These are phyloP conservation scores for Fistulina hepatica DNA, from an alignment of 1,284 basidiomycete species.

Conservation along the genomic window DNA sequence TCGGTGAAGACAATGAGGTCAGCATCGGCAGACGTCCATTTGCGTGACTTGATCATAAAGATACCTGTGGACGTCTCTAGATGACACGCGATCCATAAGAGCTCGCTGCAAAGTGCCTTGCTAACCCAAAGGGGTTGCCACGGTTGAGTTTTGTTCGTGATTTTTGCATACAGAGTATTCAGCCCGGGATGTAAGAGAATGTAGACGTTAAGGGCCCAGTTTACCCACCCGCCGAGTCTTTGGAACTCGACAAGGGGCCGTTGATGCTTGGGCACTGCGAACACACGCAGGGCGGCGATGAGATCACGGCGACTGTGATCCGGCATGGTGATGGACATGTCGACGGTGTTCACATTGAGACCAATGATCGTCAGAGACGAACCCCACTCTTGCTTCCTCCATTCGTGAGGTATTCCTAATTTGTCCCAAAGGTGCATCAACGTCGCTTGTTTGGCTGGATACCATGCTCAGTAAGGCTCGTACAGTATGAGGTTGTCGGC, in stretches of 20 bases:
- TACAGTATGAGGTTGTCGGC: slow-evolving; percentile 16
- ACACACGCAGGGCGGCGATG: slow-evolving; percentile 8
- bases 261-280: slow-evolving; percentile 10
- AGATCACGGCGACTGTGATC: slow-evolving; percentile 8
- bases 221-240: slow-evolving; percentile 20
- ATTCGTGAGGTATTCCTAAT: slow-evolving; percentile 22
- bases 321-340: slow-evolving; percentile 18
- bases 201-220: slow-evolving; percentile 25
- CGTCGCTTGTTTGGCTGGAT: slow-evolving; percentile 18
- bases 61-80: slow-evolving; percentile 21
- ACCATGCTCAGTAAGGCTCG: slow-evolving; percentile 17
- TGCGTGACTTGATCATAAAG: slow-evolving; percentile 8
- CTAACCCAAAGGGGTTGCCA: slow-evolving; percentile 1
- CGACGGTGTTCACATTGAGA: slow-evolving; percentile 20
- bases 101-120: not conserved
- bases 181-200: slow-evolving; percentile 21
- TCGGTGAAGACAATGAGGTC: slow-evolving; percentile 16
- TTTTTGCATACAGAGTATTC: slow-evolving; percentile 7
- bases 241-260: slow-evolving; percentile 22
- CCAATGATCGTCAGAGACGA: slow-evolving; percentile 21
- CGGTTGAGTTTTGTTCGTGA: slow-evolving; percentile 2
- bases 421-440: slow-evolving; percentile 24
- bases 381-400: slow-evolving; percentile 24
- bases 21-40: slow-evolving; percentile 9
- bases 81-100: slow-evolving; percentile 15